These are phyloP conservation scores for Zygotorulaspora danielsina DNA, from an alignment of 805 yeast species.

Conservation along the genomic window DNA sequence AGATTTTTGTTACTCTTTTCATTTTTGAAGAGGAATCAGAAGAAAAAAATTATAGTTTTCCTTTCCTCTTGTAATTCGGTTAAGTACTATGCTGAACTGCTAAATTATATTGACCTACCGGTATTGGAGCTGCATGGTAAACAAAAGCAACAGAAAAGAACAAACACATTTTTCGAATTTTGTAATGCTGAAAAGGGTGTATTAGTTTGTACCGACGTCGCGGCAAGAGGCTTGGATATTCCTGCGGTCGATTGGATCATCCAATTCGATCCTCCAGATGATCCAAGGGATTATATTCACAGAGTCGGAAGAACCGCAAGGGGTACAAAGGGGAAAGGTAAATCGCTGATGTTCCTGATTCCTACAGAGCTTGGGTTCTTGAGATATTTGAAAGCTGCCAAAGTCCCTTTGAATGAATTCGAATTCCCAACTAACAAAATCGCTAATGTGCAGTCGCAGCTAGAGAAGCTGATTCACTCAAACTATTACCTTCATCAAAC, in stretches of 20 bases:
- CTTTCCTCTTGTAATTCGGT: conserved; percentile 96
- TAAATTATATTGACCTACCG: conserved; percentile 94
- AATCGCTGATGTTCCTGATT: conserved; percentile 88
- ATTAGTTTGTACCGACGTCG: conserved; percentile 94
- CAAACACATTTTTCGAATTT: conserved; percentile 96
- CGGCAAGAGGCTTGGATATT: conserved; percentile 97
- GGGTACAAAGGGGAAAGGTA: conserved; percentile 85
- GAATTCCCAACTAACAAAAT: conserved; percentile 93
- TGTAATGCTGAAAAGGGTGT: conserved; percentile 96
- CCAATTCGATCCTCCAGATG: conserved; percentile 99
- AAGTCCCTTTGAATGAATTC: conserved; percentile 94
- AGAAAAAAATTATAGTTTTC: conserved; percentile 91
- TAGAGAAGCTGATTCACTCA: conserved; percentile 83
- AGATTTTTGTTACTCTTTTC: conserved; percentile 87
- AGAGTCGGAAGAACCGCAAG: conserved; percentile 99
- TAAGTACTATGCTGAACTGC: conserved; percentile 88
- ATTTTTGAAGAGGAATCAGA: conserved; percentile 85
- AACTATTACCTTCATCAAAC: conserved; percentile 92
- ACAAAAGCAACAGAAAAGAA: conserved; percentile 97
- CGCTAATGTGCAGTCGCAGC: conserved; percentile 92
- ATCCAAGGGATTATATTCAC: conserved; percentile 98
- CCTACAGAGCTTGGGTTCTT: conserved; percentile 93
- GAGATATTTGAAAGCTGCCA: conserved; percentile 91
- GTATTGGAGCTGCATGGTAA: conserved; percentile 96
- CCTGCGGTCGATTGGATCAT: conserved; percentile 99